Evolutionary conservation across 2,329 filamentous ascomycete genomes (phyloP).

Genomic region (Ustulina deusta): DNA sequence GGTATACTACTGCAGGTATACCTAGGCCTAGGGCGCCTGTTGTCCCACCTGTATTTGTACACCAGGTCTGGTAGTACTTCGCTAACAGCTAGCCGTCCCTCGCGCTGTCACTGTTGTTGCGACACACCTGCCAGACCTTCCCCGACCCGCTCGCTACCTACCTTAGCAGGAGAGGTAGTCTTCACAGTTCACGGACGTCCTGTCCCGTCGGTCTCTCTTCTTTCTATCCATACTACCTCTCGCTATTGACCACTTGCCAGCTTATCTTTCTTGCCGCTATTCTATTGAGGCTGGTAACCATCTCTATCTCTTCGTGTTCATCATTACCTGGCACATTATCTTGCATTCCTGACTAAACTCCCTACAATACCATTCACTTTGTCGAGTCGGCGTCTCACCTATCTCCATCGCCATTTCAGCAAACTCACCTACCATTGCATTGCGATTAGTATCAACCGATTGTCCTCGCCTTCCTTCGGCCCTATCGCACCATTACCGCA

Average conservation of each 20-base stretch:
- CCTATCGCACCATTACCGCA: conserved; percentile 18
- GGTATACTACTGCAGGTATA: too few species aligned
- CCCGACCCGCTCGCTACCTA: conserved; percentile 27
- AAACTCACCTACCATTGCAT: conserved; percentile 23
- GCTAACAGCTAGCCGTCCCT: conserved; percentile 29
- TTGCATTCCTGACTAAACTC: conserved; percentile 29
- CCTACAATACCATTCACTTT: conserved; percentile 37
- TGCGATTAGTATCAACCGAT: conserved; percentile 30
- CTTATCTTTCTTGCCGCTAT: conserved; percentile 30
- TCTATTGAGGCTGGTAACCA: conserved; percentile 22
- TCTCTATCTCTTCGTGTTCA: conserved; percentile 15
- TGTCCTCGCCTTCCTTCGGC: conserved; percentile 24
- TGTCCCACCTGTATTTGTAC: conserved; percentile 22
- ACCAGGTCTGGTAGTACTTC: conserved; percentile 28
- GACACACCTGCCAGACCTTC: conserved; percentile 25
- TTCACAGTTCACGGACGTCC: conserved; percentile 23
- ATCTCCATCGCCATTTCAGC: conserved; percentile 34
- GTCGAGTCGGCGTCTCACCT: conserved; percentile 38
- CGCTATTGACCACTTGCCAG: conserved; percentile 8
- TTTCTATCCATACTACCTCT: conserved; percentile 16
- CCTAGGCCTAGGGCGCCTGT: neutral
- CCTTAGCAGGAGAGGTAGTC: conserved; percentile 17
- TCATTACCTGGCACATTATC: conserved; percentile 30
- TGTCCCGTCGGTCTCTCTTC: conserved; percentile 31
- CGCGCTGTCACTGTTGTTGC: conserved; percentile 30